Evolutionary conservation across 805 yeast species (phyloP).

Genomic region (Kluyveromyces wickerhamii): DNA sequence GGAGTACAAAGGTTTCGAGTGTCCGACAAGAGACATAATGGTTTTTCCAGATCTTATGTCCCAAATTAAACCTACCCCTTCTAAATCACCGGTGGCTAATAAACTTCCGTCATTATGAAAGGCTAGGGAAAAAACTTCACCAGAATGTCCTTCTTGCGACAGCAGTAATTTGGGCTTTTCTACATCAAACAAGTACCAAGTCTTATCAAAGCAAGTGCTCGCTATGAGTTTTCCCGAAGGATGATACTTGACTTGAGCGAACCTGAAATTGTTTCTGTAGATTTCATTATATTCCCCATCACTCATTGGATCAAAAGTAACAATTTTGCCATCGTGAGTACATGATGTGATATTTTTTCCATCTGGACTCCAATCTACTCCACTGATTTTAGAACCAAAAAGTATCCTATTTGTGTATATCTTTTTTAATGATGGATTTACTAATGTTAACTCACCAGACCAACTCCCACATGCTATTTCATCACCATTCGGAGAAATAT

Average conservation of each 20-base stretch:
- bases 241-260: constrained; percentile 55
- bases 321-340: constrained; percentile 39
- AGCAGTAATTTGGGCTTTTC: constrained; percentile 41
- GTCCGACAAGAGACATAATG: constrained; percentile 53
- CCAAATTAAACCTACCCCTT: constrained; percentile 70
- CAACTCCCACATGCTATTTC: constrained; percentile 67
- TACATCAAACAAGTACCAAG: constrained; percentile 87
- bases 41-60: constrained; percentile 74
- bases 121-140: constrained; percentile 53
- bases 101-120: constrained; percentile 76
- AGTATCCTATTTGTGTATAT: constrained; percentile 39
- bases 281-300: constrained; percentile 24
- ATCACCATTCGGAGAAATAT: constrained; percentile 34
- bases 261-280: constrained; percentile 44
- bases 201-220: constrained; percentile 71
- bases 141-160: constrained; percentile 81
- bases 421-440: constrained; percentile 16
- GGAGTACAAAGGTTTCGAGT: constrained; percentile 61
- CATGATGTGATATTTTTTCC: constrained; percentile 33
- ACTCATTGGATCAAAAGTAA: constrained; percentile 23
- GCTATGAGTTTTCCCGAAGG: constrained; percentile 52
- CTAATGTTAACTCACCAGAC: constrained; percentile 54
- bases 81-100: constrained; percentile 69
- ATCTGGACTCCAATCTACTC: constrained; percentile 54
- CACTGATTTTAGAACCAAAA: constrained; percentile 56